phyloP scores from a whole-genome alignment of 768 basidiomycete species.

The Russula vinacea region DNA sequence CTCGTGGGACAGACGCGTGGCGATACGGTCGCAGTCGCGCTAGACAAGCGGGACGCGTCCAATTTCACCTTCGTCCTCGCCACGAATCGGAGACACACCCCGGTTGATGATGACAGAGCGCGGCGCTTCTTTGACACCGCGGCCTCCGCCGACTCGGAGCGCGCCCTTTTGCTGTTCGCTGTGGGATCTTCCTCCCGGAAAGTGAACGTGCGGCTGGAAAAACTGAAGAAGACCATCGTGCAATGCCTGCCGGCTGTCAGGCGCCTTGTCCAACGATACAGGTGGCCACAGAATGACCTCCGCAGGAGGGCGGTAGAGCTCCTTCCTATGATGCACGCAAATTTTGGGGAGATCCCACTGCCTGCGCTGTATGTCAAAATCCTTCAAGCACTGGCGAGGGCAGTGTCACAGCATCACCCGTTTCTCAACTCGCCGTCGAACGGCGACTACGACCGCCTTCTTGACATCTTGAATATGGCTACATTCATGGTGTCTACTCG shows the following conservation, averaged over 20 bases:
- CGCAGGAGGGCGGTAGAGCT: constrained; percentile 23
- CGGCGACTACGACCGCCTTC: constrained; percentile 15
- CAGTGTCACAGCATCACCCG: constrained; percentile 2
- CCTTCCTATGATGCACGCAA: constrained; percentile 17
- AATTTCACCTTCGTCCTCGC: constrained; percentile 25
- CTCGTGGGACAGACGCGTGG: constrained; percentile 26
- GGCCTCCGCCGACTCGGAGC: constrained; percentile 15
- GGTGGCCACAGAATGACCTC: constrained; percentile 17
- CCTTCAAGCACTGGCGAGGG: constrained; percentile 15
- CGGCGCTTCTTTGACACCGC: constrained; percentile 20
- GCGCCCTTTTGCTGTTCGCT: constrained; percentile 12
- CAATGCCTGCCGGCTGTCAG: constrained; percentile 18
- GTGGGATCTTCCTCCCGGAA: constrained; percentile 20
- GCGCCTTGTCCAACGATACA: constrained; percentile 18
- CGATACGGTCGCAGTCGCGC: constrained; percentile 25
- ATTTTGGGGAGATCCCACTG: constrained; percentile 16
- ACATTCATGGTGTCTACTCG: constrained; percentile 24
- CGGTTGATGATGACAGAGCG: constrained; percentile 19
- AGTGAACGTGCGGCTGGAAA: constrained; percentile 20
- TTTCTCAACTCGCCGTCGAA: constrained; percentile 6
- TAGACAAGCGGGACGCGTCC: constrained; percentile 21
- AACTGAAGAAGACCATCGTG: constrained; percentile 15
- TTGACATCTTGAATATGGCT: constrained; percentile 20
- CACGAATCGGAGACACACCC: constrained; percentile 18
- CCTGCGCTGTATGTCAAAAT: constrained; percentile 18